Conservation (phyloP, 2,329 filamentous ascomycete genomes). For the Taxawa tesnikishii region DNA sequence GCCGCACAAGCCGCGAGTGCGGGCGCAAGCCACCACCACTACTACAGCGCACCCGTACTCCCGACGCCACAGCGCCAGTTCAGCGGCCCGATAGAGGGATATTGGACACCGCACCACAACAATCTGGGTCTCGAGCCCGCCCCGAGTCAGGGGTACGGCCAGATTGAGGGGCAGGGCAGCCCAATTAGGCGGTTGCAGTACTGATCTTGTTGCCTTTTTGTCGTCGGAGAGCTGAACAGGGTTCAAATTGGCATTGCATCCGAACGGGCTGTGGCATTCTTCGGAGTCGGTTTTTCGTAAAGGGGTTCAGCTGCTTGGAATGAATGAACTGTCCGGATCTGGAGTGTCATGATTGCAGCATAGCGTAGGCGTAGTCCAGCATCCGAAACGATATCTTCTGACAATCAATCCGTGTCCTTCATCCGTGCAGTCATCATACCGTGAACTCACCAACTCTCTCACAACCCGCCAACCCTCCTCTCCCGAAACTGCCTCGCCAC, state of each 20-base stretch:
- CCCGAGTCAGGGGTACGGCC: slow-evolving; percentile 16
- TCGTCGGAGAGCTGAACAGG: not conserved
- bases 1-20: slow-evolving; percentile 8
- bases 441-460: no score
- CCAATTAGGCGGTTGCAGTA: slow-evolving; percentile 20
- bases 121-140: slow-evolving; percentile 17
- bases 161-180: slow-evolving; percentile 19
- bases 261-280: no score
- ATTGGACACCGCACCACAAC: slow-evolving; percentile 18
- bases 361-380: not conserved
- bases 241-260: no score
- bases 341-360: not conserved
- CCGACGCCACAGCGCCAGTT: slow-evolving; percentile 21
- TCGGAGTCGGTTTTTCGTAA: no score
- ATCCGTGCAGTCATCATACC: no score
- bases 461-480: no score
- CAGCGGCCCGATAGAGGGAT: slow-evolving; percentile 15
- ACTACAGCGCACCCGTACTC: slow-evolving; percentile 12
- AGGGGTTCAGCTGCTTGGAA: not conserved
- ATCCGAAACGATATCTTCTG: no score
- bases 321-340: not conserved
- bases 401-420: no score
- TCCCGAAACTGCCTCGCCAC: slow-evolving; percentile 17
- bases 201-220: not conserved
- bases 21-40: slow-evolving; percentile 10